These are phyloP conservation scores for Talaromyces adpressus DNA, from an alignment of 495 filamentous ascomycete genomes.

Conservation along the genomic window DNA sequence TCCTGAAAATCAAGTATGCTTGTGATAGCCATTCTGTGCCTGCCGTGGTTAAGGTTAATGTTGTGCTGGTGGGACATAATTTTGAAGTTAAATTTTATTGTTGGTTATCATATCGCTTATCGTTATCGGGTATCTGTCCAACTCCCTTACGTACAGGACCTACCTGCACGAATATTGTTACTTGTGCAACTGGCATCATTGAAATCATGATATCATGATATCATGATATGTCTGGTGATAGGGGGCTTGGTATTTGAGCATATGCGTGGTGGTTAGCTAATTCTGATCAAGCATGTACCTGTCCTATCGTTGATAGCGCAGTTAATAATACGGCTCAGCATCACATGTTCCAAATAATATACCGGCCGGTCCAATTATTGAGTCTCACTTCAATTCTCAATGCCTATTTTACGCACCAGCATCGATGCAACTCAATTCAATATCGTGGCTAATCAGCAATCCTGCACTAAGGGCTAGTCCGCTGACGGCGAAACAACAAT, in stretches of 20 bases:
- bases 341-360: neutral
- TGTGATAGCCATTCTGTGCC: neutral
- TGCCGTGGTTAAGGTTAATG: neutral
- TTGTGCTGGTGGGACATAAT: neutral
- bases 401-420: neutral
- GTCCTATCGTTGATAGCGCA: neutral
- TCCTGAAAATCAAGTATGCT: neutral
- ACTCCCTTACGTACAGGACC: no score
- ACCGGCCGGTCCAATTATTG: neutral
- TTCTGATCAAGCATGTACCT: no score
- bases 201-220: no score
- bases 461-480: neutral
- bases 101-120: neutral
- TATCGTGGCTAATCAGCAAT: neutral
- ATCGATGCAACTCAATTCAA: neutral
- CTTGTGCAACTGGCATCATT: no score
- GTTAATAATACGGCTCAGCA: neutral
- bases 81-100: neutral
- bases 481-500: neutral
- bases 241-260: no score
- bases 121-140: neutral
- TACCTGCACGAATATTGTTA: no score
- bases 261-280: no score
- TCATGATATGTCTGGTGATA: no score
- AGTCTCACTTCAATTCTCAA: neutral